Evolutionary conservation across 192 early-diverging fungal genomes (phyloP).

Genomic region (Backusella sp.): DNA sequence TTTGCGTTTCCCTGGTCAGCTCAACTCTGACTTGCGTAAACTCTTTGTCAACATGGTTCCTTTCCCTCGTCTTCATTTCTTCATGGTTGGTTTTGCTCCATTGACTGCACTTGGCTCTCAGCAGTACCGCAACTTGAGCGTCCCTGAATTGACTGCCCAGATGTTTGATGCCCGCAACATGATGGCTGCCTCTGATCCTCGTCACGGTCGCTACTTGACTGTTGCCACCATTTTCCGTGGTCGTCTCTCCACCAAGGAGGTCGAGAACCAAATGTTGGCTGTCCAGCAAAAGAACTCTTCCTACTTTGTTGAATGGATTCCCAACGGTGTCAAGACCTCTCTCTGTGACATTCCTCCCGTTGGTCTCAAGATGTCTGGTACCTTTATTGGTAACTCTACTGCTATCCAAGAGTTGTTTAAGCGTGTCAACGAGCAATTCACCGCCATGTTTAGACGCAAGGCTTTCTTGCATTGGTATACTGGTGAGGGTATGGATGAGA

Average conservation of each 20-base stretch:
- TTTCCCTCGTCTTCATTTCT: conserved; percentile 93
- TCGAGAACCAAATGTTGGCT: conserved; percentile 73
- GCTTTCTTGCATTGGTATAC: conserved; percentile 98
- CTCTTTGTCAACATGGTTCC: conserved; percentile 87
- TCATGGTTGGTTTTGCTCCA: conserved; percentile 89
- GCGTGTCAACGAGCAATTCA: conserved; percentile 89
- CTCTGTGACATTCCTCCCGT: conserved; percentile 90
- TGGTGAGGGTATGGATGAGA: conserved; percentile 94
- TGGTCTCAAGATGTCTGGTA: conserved; percentile 89
- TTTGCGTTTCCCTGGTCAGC: conserved; percentile 98
- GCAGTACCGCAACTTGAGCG: conserved; percentile 73
- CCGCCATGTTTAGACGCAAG: conserved; percentile 88
- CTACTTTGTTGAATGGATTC: conserved; percentile 97
- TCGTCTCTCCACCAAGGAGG: conserved; percentile 74
- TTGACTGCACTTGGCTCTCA: conserved; percentile 72
- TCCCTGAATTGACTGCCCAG: conserved; percentile 82
- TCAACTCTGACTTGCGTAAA: conserved; percentile 88
- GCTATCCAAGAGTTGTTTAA: conserved; percentile 93
- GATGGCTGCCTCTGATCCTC: conserved; percentile 99
- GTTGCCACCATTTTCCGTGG: conserved; percentile 83
- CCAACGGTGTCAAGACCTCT: conserved; percentile 89
- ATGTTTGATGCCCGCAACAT: conserved; percentile 97
- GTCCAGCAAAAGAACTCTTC: conserved; percentile 71
- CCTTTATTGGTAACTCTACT: conserved; percentile 92
- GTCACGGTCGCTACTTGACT: conserved; percentile 95